Base-by-base conservation (phyloP, 352 stramenopile genomes). In the Pythium scleroteichum region DNA sequence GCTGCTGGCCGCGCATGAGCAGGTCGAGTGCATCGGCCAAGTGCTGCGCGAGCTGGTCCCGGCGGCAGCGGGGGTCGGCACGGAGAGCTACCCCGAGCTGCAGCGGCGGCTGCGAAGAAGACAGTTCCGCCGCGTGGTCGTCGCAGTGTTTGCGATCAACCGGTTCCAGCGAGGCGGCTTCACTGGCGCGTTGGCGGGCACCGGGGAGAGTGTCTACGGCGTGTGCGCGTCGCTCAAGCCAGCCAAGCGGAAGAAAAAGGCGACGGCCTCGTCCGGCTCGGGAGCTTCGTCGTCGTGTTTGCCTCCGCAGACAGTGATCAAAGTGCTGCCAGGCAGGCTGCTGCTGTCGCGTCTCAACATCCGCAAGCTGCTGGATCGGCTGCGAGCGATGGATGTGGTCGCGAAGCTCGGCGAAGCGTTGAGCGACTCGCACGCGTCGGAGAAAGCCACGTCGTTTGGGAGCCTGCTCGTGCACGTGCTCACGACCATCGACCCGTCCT, bases 141-240 rank as follows among this genome's bases (percentile, higher is more conserved):
- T 86, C 48, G 78, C 76, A 0, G 76, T 91, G 10, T 87, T 91
- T 73, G 82, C 82, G n/a, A 52, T 79, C 26, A 91, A 91, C 57
- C 68, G 82, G 3, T 70, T 91, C 20, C 73, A 71, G 32, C 64
- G 68, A 17, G 69, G 73, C n/a, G 41, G 62, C 20, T 50, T 70
- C n/a, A 48, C 45, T 4, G 61, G 53, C 9, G 38, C 40, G 20
- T 22, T 19, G 13, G 42, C 14, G 5, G 39, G 23, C n/a, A 66
- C 39, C 4, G 53, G 26, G 0, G 60, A 57, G 35, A 52, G 64
- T 3, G 45, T 57, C 0, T 85, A 78, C 53, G 79, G 79, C 1
- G 42, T 79, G 12, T 73, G 66, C 53, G 69, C 68, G 32, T 75
- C 76, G 13, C 59, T 88, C 19, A 80, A 79, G 19, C 19, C 53